Percentiles rank a stretch among this genome's conserved stretches.
These are phyloP conservation scores for Ustilago sp. DNA, from an alignment of 1,284 basidiomycete species.

Conservation along the genomic window DNA sequence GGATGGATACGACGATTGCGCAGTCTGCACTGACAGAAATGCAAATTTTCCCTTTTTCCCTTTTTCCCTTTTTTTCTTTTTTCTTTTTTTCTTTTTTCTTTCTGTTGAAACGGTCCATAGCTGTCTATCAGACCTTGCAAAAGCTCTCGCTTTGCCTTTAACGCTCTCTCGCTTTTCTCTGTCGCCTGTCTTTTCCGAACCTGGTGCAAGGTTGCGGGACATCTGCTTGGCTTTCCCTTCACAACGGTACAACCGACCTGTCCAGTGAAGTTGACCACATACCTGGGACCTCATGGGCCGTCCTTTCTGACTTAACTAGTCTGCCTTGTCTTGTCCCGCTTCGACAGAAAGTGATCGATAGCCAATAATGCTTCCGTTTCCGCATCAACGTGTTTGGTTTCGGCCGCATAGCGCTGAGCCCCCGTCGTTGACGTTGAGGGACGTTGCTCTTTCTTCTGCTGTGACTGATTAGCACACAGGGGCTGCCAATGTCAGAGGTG, in stretches of 20 bases:
- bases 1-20: constrained; percentile 20
- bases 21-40: not conserved
- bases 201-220: not conserved
- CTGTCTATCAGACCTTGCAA: too few relatives aligned
- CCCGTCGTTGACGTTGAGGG: not conserved
- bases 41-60: not conserved
- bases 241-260: constrained; percentile 7
- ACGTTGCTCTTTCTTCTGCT: not conserved
- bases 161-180: not conserved
- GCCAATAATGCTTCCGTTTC: not conserved
- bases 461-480: not conserved
- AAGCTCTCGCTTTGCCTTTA: not conserved
- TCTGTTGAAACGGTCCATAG: not conserved
- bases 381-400: not conserved
- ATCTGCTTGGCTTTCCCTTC: not conserved
- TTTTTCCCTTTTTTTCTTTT: too few relatives aligned
- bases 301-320: not conserved
- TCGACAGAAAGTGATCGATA: not conserved
- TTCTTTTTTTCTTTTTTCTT: too few relatives aligned
- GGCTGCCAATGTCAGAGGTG: not conserved
- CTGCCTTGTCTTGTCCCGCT: not conserved
- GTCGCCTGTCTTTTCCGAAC: not conserved
- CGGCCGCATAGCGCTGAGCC: not conserved
- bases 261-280: not conserved
- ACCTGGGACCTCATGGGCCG: not conserved